A percentile compares a stretch with the other conserved stretches of the same genome.
These are phyloP conservation scores for Aspergillus sp. DNA, from an alignment of 2,329 filamentous ascomycete genomes.

Conservation along the genomic window DNA sequence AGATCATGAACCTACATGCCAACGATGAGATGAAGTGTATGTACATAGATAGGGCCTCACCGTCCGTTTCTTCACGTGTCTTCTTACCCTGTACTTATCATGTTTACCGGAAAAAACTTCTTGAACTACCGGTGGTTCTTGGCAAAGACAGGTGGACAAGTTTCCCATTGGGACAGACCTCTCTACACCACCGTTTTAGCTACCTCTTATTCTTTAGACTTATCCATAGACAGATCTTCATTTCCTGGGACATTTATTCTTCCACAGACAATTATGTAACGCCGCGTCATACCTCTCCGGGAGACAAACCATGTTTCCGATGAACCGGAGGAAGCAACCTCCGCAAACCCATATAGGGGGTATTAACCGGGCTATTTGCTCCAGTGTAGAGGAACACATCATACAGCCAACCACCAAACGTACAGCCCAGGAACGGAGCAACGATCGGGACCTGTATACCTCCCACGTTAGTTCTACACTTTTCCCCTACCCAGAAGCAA, in stretches of 20 bases:
- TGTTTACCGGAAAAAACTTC: background rate
- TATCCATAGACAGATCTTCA: no score
- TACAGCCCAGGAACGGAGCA: conserved; percentile 64
- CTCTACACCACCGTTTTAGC: background rate
- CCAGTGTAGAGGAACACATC: conserved; percentile 69
- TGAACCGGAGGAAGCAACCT: conserved; percentile 40
- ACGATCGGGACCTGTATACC: conserved; percentile 65
- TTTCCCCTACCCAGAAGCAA: background rate
- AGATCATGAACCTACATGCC: conserved; percentile 13
- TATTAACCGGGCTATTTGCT: conserved; percentile 65
- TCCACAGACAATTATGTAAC: no score
- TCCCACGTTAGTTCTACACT: background rate
- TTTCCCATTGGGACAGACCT: no score
- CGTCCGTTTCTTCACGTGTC: background rate
- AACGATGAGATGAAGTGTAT: conserved; percentile 3
- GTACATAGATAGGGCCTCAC: conserved; percentile 9
- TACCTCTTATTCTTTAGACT: background rate
- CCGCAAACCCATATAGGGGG: conserved; percentile 63
- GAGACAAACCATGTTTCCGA: conserved; percentile 59
- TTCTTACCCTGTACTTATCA: conserved; percentile 1
- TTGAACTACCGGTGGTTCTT: background rate
- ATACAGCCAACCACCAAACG: conserved; percentile 66
- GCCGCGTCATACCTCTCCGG: conserved; percentile 3
- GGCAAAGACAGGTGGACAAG: no score
- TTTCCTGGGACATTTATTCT: no score